Evolutionary conservation across 2,329 filamentous ascomycete species (phyloP), one percentile per base, ranked within the genome.

Genomic region (Microcyclospora tardicrescens): DNA sequence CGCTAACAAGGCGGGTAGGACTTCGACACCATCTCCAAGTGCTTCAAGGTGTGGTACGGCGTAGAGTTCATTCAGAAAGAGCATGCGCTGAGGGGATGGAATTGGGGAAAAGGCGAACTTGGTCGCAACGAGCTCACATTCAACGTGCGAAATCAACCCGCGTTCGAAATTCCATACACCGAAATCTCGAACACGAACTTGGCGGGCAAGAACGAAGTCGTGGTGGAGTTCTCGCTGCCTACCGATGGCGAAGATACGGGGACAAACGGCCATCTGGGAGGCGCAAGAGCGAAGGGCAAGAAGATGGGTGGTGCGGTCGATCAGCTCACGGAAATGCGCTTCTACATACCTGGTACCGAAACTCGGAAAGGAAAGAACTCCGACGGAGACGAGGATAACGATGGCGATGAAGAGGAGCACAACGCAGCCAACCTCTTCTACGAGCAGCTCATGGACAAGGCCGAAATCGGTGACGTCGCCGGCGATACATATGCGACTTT

Each of bases 81-180:
- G 63, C 91, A 96, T 62, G 86, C 91, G 16, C 69, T 98, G 42
- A 79, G 91, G 51, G 91, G 91, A 40, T 98, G 91, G 91, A 98
- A 98, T 61, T 98, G 91, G 93, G 91, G 91, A 55, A 98, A 96
- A 65, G 84, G 85, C 47, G 91, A 98, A 55, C 94, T 98, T 59
- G 81, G 82, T 44, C 94, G 96, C 64, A 81, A 86, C 39, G 91
- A 98, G 66, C 75, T 98, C 40, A 76, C 84, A 24, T 98, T 98
- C 71, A 96, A 87, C 61, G 91, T 98, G 29, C 86, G 93, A 59
- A 98, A 95, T 63, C 79, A 86, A 53, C 91, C 91, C 2, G 84
- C 89, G 5, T 98, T 98, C 61, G 91, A 96, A 63, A 79, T 98
- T 5, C 87, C 93, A 10, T 98, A 96, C 66, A 84, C 86, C 34